These are phyloP conservation scores for Flaveria sonorensis DNA, from an alignment of 129 eudicot species.

Conservation along the genomic window DNA sequence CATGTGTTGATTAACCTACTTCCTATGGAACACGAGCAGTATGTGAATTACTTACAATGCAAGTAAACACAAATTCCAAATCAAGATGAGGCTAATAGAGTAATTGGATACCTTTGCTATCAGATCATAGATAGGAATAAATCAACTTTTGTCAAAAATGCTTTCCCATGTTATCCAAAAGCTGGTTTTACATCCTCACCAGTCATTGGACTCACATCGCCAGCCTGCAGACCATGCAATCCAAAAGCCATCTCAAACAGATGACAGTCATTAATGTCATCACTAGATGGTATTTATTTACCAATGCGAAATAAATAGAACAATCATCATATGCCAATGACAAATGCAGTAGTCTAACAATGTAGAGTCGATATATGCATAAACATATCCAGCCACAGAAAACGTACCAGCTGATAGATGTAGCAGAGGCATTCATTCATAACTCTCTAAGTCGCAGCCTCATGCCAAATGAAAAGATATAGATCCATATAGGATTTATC, in stretches of 20 bases:
- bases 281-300: too few relatives aligned
- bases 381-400: too few relatives aligned
- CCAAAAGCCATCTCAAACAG: conserved; percentile 89
- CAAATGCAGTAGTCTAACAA: too few relatives aligned
- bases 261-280: too few relatives aligned
- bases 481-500: conserved; percentile 74
- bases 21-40: conserved; percentile 50
- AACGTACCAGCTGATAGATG: too few relatives aligned
- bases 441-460: conserved; percentile 95
- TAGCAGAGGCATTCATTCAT: too few relatives aligned
- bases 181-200: conserved; percentile 99
- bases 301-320: too few relatives aligned
- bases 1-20: conserved; percentile 76
- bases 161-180: conserved; percentile 95
- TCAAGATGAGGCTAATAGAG: neutral
- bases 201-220: conserved; percentile 93
- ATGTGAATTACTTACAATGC: conserved; percentile 4
- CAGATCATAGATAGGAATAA: conserved; percentile 89
- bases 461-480: conserved; percentile 97
- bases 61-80: conserved; percentile 12
- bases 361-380: too few relatives aligned
- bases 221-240: conserved; percentile 95
- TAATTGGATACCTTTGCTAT: conserved; percentile 66
- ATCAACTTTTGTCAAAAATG: conserved; percentile 76
- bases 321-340: too few relatives aligned